Conservation (phyloP, 108 stramenopile genomes). For the Cyclostephanos tholiformis region DNA sequence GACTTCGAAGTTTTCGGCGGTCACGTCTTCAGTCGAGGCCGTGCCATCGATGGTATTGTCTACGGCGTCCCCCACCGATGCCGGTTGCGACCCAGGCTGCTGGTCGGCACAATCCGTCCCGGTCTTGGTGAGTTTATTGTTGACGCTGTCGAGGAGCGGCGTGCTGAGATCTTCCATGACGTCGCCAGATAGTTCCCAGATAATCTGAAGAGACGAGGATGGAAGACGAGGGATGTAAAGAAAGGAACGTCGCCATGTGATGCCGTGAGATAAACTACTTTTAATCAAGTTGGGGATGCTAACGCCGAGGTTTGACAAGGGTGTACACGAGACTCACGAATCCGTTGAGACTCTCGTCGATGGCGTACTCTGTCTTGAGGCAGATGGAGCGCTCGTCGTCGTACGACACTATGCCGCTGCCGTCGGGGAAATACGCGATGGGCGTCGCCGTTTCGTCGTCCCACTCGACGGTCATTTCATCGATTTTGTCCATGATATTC, state of each 20-base stretch:
- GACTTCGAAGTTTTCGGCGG: no score
- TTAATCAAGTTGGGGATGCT: no score
- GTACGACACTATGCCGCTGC: constrained; percentile 33
- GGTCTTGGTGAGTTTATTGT: constrained; percentile 29
- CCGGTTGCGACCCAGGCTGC: neutral
- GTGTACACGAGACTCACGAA: constrained; percentile 18
- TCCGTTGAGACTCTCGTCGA: constrained; percentile 14
- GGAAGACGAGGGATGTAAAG: neutral
- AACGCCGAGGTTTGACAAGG: no score
- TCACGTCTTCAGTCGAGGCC: neutral
- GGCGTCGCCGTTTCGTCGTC: constrained; percentile 36
- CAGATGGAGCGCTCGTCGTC: constrained; percentile 28
- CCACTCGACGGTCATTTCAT: constrained; percentile 24
- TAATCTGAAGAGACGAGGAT: constrained; percentile 15
- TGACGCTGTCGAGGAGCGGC: constrained; percentile 41
- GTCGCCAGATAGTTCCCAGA: constrained; percentile 36
- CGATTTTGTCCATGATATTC: constrained; percentile 27
- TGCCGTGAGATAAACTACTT: no score
- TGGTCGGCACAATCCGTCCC: constrained; percentile 28
- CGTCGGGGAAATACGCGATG: constrained; percentile 21
- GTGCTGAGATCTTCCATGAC: constrained; percentile 42
- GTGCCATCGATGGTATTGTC: neutral
- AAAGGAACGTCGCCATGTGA: no score
- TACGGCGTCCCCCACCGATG: neutral
- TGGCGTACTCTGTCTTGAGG: constrained; percentile 24